Base-by-base conservation (phyloP, 345 rosid genomes). In the Psidium guajava region DNA sequence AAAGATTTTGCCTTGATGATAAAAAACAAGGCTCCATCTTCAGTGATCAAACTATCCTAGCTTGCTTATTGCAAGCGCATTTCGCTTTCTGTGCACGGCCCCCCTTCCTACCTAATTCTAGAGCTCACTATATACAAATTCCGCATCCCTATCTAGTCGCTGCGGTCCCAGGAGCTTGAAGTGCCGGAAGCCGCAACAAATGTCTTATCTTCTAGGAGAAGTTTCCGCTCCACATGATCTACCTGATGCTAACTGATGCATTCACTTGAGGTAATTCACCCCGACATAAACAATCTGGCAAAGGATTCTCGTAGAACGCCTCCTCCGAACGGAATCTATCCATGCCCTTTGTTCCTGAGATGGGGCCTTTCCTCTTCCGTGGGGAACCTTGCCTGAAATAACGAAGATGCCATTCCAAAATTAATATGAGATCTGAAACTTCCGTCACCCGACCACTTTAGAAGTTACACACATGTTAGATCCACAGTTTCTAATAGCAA, bases 241-340 rank as follows among this genome's bases (percentile, higher is more conserved):
- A 32, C 47, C 69, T 74, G 73, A n/a, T 75, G 93, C 40, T 44
- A 36, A 40, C 80, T 69, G 47, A 69, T 20, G 80, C 80, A 36
- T 18, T 18, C 80, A 36, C 47, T 20, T 69, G 47, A 36, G 77
- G 47, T 47, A 36, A 69, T 85, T 87, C 86, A 77, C 90, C 89
- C 85, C 89, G 93, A 85, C 99, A 97, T 85, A 95, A 91, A 92
- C 99, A 97, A 59, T 95, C 98, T 5, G 98, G 98, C 87, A 94
- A 90, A 27, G 98, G 98, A 82, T 97, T 97, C 84, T 89, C 98
- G 36, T 97, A 97, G 89, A 96, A 97, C 0, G 95, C 88, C 90
- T 96, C 98, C 87, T 97, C 99, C 1, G 99, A 95, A 6, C 96
- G 98, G 53, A 90, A 93, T 90, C 98, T 93, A 58, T 94, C 95